phyloP scores from a whole-genome alignment of 1,284 basidiomycete species.

The Bjerkandera adusta region DNA sequence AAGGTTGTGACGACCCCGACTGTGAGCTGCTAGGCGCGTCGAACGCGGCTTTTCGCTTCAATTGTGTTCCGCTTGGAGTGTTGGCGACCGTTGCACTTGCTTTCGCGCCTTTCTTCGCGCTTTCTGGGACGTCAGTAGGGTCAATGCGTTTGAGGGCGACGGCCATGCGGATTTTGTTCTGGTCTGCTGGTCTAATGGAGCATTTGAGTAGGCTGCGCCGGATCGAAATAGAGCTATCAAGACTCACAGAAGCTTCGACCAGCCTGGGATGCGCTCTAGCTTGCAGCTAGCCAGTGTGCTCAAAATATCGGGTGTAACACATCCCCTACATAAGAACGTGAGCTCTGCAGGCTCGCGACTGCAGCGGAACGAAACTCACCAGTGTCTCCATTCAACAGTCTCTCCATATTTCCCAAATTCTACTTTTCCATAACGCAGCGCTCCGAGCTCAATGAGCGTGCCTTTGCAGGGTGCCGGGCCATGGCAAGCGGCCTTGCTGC shows the following conservation, averaged over 20 bases:
- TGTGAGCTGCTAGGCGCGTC: slow-evolving; percentile 21
- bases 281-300: slow-evolving; percentile 42
- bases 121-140: slow-evolving; percentile 44
- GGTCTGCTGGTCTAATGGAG: slow-evolving; percentile 56
- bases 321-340: slow-evolving; percentile 52
- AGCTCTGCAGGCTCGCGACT: slow-evolving; percentile 1
- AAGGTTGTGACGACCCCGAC: slow-evolving; percentile 8
- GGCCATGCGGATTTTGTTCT: slow-evolving; percentile 58
- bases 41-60: slow-evolving; percentile 35
- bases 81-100: slow-evolving; percentile 16
- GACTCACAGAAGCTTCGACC: slow-evolving; percentile 47
- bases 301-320: slow-evolving; percentile 60
- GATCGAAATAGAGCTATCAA: slow-evolving; percentile 1
- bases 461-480: slow-evolving; percentile 60
- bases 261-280: slow-evolving; percentile 47
- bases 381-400: slow-evolving; percentile 70
- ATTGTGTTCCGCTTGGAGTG: slow-evolving; percentile 27
- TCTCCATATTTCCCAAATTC: slow-evolving; percentile 49
- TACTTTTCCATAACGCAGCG: slow-evolving; percentile 60
- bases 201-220: no score
- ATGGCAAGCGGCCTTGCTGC: slow-evolving; percentile 63
- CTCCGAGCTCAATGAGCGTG: slow-evolving; percentile 48
- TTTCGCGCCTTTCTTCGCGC: slow-evolving; percentile 19
- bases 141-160: slow-evolving; percentile 51
- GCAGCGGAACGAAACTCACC: slow-evolving; percentile 39